These are phyloP conservation scores for Obelidium mucronatum DNA, from an alignment of 192 early-diverging fungal species.

Conservation along the genomic window DNA sequence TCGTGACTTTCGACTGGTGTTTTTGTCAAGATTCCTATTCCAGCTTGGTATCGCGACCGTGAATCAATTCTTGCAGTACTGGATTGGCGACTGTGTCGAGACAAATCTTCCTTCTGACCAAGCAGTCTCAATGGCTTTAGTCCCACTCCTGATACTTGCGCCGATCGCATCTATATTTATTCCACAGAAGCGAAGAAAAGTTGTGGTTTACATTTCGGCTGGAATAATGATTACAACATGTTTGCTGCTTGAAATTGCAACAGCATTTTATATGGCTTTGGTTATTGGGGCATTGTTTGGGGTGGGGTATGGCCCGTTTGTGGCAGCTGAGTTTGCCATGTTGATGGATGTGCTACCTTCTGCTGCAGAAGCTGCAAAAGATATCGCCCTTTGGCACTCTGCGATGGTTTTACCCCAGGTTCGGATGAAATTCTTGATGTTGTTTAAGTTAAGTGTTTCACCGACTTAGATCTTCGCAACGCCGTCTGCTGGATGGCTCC, in stretches of 20 bases:
- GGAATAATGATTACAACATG: conserved; percentile 36
- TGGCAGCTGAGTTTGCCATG: conserved; percentile 45
- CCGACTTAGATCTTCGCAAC: conserved; percentile 52
- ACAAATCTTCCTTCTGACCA: conserved; percentile 33
- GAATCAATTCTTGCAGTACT: conserved; percentile 59
- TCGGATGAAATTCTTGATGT: not conserved
- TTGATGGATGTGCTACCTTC: conserved; percentile 45
- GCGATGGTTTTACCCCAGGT: conserved; percentile 36
- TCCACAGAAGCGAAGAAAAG: conserved; percentile 30
- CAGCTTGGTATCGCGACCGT: conserved; percentile 58
- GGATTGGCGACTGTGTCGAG: conserved; percentile 52
- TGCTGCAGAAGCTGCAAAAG: conserved; percentile 42
- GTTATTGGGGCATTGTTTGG: conserved; percentile 38
- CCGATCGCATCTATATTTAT: conserved; percentile 47
- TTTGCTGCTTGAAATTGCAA: conserved; percentile 36
- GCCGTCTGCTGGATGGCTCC: conserved; percentile 48
- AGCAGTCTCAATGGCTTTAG: conserved; percentile 54
- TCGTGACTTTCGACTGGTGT: conserved; percentile 54
- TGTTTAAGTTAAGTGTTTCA: not conserved
- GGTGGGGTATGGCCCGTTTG: conserved; percentile 43
- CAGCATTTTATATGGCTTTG: conserved; percentile 19
- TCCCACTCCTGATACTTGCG: conserved; percentile 47
- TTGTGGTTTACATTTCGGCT: conserved; percentile 32
- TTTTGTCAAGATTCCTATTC: conserved; percentile 52
- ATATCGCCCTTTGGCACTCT: conserved; percentile 57